These are phyloP conservation scores for Cornus kousa DNA, from an alignment of 148 eudicot species.

Conservation along the genomic window DNA sequence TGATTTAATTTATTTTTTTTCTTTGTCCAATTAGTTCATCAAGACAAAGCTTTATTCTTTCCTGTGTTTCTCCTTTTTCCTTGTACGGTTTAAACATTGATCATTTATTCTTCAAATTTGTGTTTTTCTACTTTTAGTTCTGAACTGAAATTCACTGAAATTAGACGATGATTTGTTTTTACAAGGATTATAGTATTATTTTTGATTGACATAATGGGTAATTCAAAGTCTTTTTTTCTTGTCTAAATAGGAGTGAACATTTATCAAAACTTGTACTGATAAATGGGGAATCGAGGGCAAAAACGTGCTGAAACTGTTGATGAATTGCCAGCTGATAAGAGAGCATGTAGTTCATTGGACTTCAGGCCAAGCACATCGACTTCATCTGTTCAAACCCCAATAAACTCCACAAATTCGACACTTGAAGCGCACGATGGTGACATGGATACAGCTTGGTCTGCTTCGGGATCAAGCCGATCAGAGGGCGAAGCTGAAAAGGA, in stretches of 20 bases:
- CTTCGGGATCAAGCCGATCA: slow-evolving; percentile 68
- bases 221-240: slow-evolving; percentile 18
- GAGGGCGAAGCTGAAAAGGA: slow-evolving; percentile 78
- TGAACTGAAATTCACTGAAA: not conserved
- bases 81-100: not conserved
- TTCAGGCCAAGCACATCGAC: slow-evolving; percentile 70
- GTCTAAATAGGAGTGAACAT: slow-evolving; percentile 27
- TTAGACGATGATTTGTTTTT: not conserved
- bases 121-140: not conserved
- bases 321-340: slow-evolving; percentile 77
- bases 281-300: slow-evolving; percentile 82
- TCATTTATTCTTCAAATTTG: not conserved
- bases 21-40: not conserved
- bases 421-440: slow-evolving; percentile 51
- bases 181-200: too few species aligned
- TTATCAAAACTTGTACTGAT: not conserved
- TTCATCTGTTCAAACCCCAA: slow-evolving; percentile 43
- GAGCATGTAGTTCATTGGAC: slow-evolving; percentile 77
- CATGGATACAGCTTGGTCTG: slow-evolving; percentile 78
- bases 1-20: not conserved
- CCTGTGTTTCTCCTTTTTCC: not conserved
- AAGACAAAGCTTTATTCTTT: not conserved
- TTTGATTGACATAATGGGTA: slow-evolving; percentile 32
- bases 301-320: slow-evolving; percentile 64
- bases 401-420: slow-evolving; percentile 24